Evolutionary conservation across 2,329 filamentous ascomycete species (phyloP).

Genomic region (Huntiella abstrusa): DNA sequence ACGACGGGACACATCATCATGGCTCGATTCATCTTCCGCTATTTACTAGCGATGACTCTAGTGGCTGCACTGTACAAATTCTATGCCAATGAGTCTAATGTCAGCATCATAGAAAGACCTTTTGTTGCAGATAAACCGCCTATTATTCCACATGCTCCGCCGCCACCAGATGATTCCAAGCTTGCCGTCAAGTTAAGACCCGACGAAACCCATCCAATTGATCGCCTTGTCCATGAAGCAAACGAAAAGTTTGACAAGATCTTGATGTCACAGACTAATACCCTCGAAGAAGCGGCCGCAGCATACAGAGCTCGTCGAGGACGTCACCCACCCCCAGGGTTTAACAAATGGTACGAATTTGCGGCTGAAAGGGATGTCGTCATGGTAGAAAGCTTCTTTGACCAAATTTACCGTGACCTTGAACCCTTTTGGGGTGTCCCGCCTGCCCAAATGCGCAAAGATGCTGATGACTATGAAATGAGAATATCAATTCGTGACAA

Average conservation of each 20-base stretch:
- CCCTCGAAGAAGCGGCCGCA: conserved; percentile 31
- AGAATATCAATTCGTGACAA: conserved; percentile 37
- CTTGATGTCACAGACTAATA: conserved; percentile 26
- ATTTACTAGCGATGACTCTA: too few species aligned
- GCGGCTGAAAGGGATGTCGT: conserved; percentile 32
- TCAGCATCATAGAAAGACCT: too few species aligned
- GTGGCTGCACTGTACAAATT: too few species aligned
- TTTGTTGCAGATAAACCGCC: too few species aligned
- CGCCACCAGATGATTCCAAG: too few species aligned
- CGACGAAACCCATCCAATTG: conserved; percentile 27
- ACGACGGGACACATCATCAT: too few species aligned
- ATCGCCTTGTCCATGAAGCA: conserved; percentile 28
- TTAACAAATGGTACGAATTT: conserved; percentile 39
- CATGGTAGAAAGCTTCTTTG: conserved; percentile 44
- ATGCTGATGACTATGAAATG: conserved; percentile 39
- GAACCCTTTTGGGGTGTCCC: conserved; percentile 37
- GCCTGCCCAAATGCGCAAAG: conserved; percentile 28
- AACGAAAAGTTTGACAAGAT: conserved; percentile 23
- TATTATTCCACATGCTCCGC: too few species aligned
- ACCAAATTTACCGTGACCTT: conserved; percentile 44
- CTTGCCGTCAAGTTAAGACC: conserved; percentile 13
- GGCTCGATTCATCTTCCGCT: too few species aligned
- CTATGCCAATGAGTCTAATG: too few species aligned
- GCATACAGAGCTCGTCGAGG: conserved; percentile 37
- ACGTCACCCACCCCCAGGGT: conserved; percentile 44